Evolutionary conservation across 2,329 filamentous ascomycete genomes (phyloP).

Genomic region (Emericellopsis cladophorae): DNA sequence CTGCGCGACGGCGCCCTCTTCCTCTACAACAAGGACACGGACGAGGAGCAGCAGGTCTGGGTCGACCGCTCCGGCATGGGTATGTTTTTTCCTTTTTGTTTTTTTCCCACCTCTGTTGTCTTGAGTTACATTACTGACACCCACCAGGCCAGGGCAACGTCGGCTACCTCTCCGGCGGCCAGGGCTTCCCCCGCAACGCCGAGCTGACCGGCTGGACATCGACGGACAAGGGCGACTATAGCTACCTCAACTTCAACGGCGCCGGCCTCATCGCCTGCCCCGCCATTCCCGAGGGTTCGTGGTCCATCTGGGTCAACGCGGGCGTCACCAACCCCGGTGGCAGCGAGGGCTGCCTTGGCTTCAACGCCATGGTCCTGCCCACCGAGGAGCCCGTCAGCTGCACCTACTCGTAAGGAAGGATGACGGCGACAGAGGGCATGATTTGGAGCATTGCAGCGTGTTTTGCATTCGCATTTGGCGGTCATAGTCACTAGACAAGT

Average conservation of each 20-base stretch:
- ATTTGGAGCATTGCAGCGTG: no score
- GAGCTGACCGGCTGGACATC: constrained; percentile 36
- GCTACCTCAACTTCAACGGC: constrained; percentile 31
- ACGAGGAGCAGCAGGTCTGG: constrained; percentile 33
- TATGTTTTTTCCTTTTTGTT: constrained; percentile 13
- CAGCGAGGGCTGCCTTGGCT: constrained; percentile 21
- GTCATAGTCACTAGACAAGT: background rate
- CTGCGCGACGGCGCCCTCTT: constrained; percentile 25
- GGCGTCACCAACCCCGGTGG: constrained; percentile 20
- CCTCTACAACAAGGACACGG: constrained; percentile 27
- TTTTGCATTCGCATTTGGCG: no score
- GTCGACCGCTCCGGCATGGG: constrained; percentile 48
- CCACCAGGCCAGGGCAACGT: constrained; percentile 35
- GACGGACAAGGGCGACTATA: constrained; percentile 16
- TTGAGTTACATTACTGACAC: background rate
- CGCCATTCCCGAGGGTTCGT: constrained; percentile 25
- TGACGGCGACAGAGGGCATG: background rate
- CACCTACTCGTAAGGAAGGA: constrained; percentile 18
- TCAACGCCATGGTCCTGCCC: constrained; percentile 17
- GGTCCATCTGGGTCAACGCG: constrained; percentile 21
- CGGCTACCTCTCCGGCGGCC: constrained; percentile 34
- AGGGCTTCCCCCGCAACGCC: constrained; percentile 22
- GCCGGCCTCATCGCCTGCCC: constrained; percentile 39
- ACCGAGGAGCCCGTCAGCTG: constrained; percentile 20
- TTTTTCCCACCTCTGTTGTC: constrained; percentile 21